Evolutionary conservation across 345 rosid genomes (phyloP).

Genomic region (Jatropha curcas): DNA sequence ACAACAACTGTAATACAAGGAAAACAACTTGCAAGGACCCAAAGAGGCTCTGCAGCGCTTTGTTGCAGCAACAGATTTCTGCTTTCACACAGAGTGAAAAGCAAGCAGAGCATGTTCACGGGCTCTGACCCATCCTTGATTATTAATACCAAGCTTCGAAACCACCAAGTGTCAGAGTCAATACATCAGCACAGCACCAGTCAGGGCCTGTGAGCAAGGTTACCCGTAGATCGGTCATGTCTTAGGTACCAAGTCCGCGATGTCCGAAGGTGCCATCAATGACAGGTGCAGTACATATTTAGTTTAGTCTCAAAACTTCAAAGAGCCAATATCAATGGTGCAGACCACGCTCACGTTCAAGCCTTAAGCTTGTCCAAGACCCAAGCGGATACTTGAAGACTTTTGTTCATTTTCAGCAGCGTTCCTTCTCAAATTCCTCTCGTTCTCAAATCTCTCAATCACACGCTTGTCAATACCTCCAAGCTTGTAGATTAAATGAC

Average conservation of each 20-base stretch:
- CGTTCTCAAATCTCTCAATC: slow-evolving; percentile 77
- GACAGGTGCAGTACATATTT: no score
- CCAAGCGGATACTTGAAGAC: slow-evolving; percentile 83
- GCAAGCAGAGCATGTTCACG: slow-evolving; percentile 73
- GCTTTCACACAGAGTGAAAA: slow-evolving; percentile 70
- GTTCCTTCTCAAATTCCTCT: no score
- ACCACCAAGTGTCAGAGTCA: slow-evolving; percentile 81
- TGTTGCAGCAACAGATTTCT: slow-evolving; percentile 81
- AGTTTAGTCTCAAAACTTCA: slow-evolving; percentile 75
- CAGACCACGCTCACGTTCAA: slow-evolving; percentile 83
- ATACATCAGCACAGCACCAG: slow-evolving; percentile 74
- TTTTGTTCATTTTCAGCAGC: slow-evolving; percentile 83
- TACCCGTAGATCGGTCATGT: no score
- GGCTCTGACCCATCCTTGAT: slow-evolving; percentile 86
- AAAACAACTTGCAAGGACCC: background rate
- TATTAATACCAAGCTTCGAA: slow-evolving; percentile 84
- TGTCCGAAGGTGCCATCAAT: slow-evolving; percentile 87
- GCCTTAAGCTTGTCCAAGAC: slow-evolving; percentile 83
- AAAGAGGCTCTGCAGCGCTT: slow-evolving; percentile 46
- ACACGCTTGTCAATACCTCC: slow-evolving; percentile 88
- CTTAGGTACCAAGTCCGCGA: slow-evolving; percentile 77
- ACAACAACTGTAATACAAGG: no score
- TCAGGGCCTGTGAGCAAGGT: slow-evolving; percentile 84
- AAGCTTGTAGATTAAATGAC: slow-evolving; percentile 79
- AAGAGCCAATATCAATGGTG: slow-evolving; percentile 72